A percentile compares a stretch with the other conserved stretches of the same genome.
Evolutionary conservation across 1,284 basidiomycete genomes (phyloP).

Genomic region (Puccinia brachypodii): DNA sequence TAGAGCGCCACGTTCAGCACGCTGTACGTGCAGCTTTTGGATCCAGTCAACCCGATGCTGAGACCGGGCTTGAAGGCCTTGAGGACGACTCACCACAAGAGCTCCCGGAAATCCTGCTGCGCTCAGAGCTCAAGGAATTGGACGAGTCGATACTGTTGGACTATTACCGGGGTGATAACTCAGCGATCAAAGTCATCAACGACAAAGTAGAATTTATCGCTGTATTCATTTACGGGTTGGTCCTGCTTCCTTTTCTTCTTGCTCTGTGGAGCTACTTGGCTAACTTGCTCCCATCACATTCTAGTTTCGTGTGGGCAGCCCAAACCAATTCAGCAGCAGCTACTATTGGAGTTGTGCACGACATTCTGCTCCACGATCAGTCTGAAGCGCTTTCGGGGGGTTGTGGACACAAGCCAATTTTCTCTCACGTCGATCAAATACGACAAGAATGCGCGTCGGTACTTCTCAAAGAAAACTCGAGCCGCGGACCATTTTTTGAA

Average conservation of each 20-base stretch:
- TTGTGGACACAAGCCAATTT: background rate
- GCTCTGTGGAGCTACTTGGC: background rate
- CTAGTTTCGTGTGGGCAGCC: constrained; percentile 46
- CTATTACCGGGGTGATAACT: constrained; percentile 10
- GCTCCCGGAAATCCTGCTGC: constrained; percentile 40
- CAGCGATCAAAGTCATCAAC: constrained; percentile 21
- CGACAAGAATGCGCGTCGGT: constrained; percentile 15
- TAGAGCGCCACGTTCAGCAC: constrained; percentile 3
- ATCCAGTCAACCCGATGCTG: background rate
- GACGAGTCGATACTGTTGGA: constrained; percentile 26
- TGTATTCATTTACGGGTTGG: constrained; percentile 44
- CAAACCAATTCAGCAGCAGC: constrained; percentile 47
- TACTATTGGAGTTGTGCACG: constrained; percentile 39
- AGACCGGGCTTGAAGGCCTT: background rate
- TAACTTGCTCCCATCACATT: background rate
- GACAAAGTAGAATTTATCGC: constrained; percentile 38
- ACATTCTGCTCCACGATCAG: constrained; percentile 34
- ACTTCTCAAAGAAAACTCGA: background rate
- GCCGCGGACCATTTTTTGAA: background rate
- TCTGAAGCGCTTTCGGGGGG: background rate
- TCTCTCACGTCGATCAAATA: constrained; percentile 9
- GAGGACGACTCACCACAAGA: constrained; percentile 15
- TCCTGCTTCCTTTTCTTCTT: background rate
- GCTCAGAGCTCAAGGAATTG: constrained; percentile 15
- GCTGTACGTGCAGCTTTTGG: background rate